A percentile compares a stretch with the other conserved stretches of the same genome.
Evolutionary conservation across 306 rosid genomes (phyloP).

Genomic region (Quercus ilex): DNA sequence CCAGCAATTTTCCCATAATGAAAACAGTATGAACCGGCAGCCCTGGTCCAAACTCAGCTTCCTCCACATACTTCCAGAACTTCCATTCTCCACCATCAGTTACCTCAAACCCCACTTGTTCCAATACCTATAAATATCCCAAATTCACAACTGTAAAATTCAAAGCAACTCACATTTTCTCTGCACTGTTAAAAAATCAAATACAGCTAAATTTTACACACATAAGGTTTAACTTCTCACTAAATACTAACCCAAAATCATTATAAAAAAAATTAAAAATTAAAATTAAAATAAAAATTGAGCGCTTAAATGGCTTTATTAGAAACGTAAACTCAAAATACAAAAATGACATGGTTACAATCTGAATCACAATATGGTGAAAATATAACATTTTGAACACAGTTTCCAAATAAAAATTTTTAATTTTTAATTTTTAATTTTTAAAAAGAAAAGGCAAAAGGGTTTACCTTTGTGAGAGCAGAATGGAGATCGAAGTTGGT

Average conservation of each 20-base stretch:
- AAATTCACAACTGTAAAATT: not conserved
- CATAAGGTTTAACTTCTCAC: too few species aligned
- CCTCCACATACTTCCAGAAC: constrained; percentile 59
- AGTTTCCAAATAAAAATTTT: too few species aligned
- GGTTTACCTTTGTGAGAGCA: constrained; percentile 47
- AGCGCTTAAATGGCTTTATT: too few species aligned
- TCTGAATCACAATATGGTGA: too few species aligned
- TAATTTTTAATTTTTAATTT: too few species aligned
- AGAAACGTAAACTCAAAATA: too few species aligned
- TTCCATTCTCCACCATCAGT: constrained; percentile 53
- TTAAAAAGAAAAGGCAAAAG: too few species aligned
- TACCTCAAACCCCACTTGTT: constrained; percentile 36
- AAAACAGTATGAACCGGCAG: constrained; percentile 55
- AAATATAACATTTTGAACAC: too few species aligned
- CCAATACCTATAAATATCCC: constrained; percentile 1
- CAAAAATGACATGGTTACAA: too few species aligned
- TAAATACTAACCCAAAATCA: not conserved
- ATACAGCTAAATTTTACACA: too few species aligned
- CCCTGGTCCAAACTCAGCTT: constrained; percentile 83
- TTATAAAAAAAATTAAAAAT: not conserved
- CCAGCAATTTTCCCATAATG: constrained; percentile 41
- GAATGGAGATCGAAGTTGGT: constrained; percentile 45
- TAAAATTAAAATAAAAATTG: too few species aligned
- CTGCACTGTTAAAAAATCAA: not conserved
- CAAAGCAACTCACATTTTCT: not conserved